Evolutionary conservation across 495 filamentous ascomycete species (phyloP).

Genomic region (Talaromyces thailandensis): DNA sequence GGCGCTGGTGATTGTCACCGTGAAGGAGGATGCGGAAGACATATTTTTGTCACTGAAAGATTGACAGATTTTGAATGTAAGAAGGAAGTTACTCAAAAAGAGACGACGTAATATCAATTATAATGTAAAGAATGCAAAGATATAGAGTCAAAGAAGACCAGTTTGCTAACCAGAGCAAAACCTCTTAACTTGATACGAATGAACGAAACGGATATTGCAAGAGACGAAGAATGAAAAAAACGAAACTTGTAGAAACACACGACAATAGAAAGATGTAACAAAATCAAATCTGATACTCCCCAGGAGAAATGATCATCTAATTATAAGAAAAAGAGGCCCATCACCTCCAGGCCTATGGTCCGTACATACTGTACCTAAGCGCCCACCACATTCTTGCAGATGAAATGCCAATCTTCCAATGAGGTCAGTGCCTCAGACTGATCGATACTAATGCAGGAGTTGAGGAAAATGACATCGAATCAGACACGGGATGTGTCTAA

Average conservation of each 20-base stretch:
- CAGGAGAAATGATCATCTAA: not conserved
- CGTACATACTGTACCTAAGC: not conserved
- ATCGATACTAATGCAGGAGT: not conserved
- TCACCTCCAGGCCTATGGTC: not conserved
- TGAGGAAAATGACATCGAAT: not conserved
- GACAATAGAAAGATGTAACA: not conserved
- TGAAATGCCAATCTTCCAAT: not conserved
- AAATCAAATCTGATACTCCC: not conserved
- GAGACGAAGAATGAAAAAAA: not conserved
- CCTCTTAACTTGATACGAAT: not conserved
- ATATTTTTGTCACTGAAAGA: not conserved
- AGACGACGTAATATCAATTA: not conserved
- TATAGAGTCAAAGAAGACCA: not conserved
- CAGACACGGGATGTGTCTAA: not conserved
- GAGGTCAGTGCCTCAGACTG: not conserved
- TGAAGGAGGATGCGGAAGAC: constrained; percentile 3
- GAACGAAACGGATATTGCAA: constrained; percentile 1
- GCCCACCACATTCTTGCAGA: not conserved
- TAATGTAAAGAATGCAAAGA: not conserved
- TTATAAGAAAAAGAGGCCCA: not conserved
- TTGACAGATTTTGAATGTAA: not conserved
- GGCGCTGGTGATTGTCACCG: constrained; percentile 24
- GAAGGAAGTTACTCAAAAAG: not conserved
- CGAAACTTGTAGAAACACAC: not conserved
- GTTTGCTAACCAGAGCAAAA: constrained; percentile 4